Conservation (phyloP, 169 alveolate genomes). For the Theileria sp. region DNA sequence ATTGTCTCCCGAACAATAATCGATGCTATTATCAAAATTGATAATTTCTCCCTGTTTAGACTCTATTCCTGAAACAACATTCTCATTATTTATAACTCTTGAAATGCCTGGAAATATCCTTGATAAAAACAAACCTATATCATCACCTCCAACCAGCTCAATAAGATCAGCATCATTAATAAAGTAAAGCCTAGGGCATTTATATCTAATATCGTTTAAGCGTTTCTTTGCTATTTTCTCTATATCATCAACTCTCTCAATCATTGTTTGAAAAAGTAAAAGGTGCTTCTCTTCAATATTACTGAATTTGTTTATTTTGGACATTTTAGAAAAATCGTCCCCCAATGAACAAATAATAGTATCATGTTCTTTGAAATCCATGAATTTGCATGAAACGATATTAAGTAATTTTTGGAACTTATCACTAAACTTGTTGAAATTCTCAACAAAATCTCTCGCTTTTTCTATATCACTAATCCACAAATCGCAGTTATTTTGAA, state of each 20-base stretch:
- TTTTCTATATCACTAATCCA: not conserved
- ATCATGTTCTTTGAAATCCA: not conserved
- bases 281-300: not conserved
- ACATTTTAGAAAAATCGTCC: not conserved
- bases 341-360: not conserved
- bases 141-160: conserved; percentile 97
- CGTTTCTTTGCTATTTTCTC: conserved; percentile 95
- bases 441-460: not conserved
- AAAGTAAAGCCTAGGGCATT: conserved; percentile 98
- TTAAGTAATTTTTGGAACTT: not conserved
- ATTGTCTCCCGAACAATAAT: conserved; percentile 69
- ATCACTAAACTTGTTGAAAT: not conserved
- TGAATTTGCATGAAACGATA: not conserved
- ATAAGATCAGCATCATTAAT: conserved; percentile 98
- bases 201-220: conserved; percentile 93
- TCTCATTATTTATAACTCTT: conserved; percentile 74
- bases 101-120: conserved; percentile 98
- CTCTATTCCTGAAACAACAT: conserved; percentile 85
- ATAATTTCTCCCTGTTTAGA: conserved; percentile 88
- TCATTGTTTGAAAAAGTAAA: conserved; percentile 85
- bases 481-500: not conserved
- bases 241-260: conserved; percentile 89
- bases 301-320: not conserved
- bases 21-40: conserved; percentile 65
- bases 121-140: conserved; percentile 38